Conservation (phyloP, 2,329 filamentous ascomycete genomes). For the Cladosporium oxysporum region DNA sequence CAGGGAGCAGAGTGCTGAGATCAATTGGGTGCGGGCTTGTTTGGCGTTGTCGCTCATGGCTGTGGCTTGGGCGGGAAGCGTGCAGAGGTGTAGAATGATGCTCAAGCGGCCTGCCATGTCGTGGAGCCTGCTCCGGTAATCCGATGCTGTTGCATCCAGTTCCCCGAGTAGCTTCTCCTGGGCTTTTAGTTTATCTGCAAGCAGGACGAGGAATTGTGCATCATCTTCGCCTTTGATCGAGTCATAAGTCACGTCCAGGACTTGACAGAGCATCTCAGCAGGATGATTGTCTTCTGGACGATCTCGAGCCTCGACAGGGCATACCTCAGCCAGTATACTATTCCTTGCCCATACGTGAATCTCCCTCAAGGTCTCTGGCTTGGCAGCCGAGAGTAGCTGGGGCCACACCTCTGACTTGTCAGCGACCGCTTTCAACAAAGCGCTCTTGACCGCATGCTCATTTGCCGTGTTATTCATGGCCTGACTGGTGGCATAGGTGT, state of each 20-base stretch:
- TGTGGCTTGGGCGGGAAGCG: constrained; percentile 39
- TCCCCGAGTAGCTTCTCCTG: constrained; percentile 11
- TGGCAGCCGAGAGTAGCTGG: constrained; percentile 44
- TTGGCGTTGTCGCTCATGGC: constrained; percentile 35
- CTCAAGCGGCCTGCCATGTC: constrained; percentile 21
- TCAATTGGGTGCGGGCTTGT: constrained; percentile 28
- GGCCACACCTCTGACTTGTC: constrained; percentile 46
- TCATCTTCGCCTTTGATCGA: constrained; percentile 24
- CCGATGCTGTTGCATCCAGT: neutral
- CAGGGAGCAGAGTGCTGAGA: constrained; percentile 41
- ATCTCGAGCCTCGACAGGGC: constrained; percentile 6
- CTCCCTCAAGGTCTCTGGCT: constrained; percentile 29
- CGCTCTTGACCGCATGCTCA: constrained; percentile 24
- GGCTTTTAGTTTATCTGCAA: constrained; percentile 32
- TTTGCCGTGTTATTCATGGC: neutral
- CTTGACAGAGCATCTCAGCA: constrained; percentile 23
- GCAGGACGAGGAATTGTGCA: constrained; percentile 21
- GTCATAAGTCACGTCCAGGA: constrained; percentile 32
- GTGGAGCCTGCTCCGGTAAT: neutral
- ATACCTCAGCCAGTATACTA: constrained; percentile 34
- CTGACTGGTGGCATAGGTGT: neutral
- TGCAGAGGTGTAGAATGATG: constrained; percentile 43
- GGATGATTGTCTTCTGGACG: neutral
- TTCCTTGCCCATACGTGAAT: constrained; percentile 36
- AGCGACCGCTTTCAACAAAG: constrained; percentile 44